phyloP scores from a whole-genome alignment of 23 red algal species.

The Gracilariopsis chorda region DNA sequence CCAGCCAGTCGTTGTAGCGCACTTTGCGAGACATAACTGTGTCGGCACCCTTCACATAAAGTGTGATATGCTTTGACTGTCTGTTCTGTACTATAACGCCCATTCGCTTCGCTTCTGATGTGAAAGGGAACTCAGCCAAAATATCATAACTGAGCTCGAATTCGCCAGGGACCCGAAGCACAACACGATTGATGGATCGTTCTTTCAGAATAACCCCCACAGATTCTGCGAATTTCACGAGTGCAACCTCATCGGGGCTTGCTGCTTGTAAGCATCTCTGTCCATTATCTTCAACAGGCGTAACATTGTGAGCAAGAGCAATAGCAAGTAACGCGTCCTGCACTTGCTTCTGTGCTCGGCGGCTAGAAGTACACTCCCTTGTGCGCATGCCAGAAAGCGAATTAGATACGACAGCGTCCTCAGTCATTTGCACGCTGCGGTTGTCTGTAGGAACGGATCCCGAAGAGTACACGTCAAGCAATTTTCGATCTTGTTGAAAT shows the following conservation, averaged over 20 bases:
- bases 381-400: not conserved
- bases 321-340: conserved; percentile 92
- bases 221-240: conserved; percentile 86
- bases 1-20: conserved; percentile 93
- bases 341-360: conserved; percentile 54
- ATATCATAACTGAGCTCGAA: conserved; percentile 64
- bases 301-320: conserved; percentile 94
- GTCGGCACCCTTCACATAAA: conserved; percentile 98
- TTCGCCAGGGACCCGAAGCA: conserved; percentile 41
- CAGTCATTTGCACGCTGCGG: conserved; percentile 26
- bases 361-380: conserved; percentile 1
- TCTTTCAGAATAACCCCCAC: conserved; percentile 75
- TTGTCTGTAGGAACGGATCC: conserved; percentile 13
- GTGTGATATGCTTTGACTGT: conserved; percentile 49
- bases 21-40: conserved; percentile 77
- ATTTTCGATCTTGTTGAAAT: conserved; percentile 40
- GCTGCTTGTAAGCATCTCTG: conserved; percentile 70
- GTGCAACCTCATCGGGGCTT: conserved; percentile 93
- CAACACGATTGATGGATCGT: conserved; percentile 69
- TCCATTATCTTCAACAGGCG: conserved; percentile 74
- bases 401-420: conserved; percentile 16
- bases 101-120: conserved; percentile 93
- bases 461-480: conserved; percentile 14
- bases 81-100: conserved; percentile 83
- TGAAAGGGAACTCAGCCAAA: conserved; percentile 96